These are phyloP conservation scores for Phialocephala sp. DNA, from an alignment of 2,329 filamentous ascomycete genomes.

Conservation along the genomic window DNA sequence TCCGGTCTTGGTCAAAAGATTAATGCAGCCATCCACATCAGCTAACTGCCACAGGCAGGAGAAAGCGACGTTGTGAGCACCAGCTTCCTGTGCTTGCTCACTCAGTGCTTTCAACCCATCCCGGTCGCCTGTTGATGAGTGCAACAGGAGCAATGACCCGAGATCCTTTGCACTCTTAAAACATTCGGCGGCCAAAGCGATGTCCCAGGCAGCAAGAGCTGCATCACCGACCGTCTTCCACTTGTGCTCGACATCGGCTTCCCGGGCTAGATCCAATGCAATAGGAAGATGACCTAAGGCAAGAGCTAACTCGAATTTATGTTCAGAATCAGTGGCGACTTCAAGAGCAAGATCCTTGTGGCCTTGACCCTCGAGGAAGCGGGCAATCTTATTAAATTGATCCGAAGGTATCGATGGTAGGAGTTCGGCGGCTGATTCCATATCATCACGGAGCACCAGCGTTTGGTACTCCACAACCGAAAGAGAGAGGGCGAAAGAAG, in stretches of 20 bases:
- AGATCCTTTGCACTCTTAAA: slow-evolving; percentile 91
- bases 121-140: slow-evolving; percentile 83
- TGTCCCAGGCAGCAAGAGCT: slow-evolving; percentile 84
- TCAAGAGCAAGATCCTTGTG: slow-evolving; percentile 96
- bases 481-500: slow-evolving; percentile 88
- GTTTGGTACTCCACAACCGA: slow-evolving; percentile 97
- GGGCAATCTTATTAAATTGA: slow-evolving; percentile 96
- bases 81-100: slow-evolving; percentile 74
- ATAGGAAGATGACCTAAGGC: slow-evolving; percentile 82
- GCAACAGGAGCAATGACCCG: slow-evolving; percentile 84
- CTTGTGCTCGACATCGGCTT: slow-evolving; percentile 91
- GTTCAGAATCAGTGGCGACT: slow-evolving; percentile 91
- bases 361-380: slow-evolving; percentile 95
- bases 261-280: slow-evolving; percentile 81
- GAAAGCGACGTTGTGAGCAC: slow-evolving; percentile 92
- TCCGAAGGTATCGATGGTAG: slow-evolving; percentile 85
- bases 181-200: slow-evolving; percentile 88
- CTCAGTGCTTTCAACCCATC: slow-evolving; percentile 76
- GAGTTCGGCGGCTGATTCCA: slow-evolving; percentile 88
- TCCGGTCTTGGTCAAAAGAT: slow-evolving; percentile 78
- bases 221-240: slow-evolving; percentile 98
- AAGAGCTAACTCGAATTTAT: slow-evolving; percentile 93
- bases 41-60: slow-evolving; percentile 86
- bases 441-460: slow-evolving; percentile 88
- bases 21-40: slow-evolving; percentile 81